Base-by-base conservation (phyloP, 2,329 filamentous ascomycete genomes). In the Diaporthe batatas region DNA sequence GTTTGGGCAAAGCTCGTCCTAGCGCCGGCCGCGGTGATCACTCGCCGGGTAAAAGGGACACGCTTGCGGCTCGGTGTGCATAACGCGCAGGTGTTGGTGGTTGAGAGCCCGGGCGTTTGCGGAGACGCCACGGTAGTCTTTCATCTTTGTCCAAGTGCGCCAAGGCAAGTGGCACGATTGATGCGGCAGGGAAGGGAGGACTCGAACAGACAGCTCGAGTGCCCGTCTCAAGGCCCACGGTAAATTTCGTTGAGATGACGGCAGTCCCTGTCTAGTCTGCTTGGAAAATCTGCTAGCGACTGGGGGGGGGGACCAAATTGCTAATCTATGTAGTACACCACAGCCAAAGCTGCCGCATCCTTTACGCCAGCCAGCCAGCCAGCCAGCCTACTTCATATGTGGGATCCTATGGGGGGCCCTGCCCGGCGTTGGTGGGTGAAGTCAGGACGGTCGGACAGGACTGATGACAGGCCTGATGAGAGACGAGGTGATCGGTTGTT, bases 161-260 rank as follows among this genome's bases (percentile, higher is more conserved):
- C 62, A 67, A 67, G 62, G 23, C 32, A 67, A 67, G 16, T 51
- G 47, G 62, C 44, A 67, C 47, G 62, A 39, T 25, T 67, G 47
- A 25, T 53, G 47, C 39, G 47, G 32, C 47, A n/a, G 21, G 62
- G 32, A 21, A 29, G 62, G 39, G 21, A 11, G n/a, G 29, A 18
- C 44, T 64, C 11, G 39, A 6, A 42, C 39, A 16, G 6, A 7
- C 21, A 36, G 16, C 55, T 59, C 23, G 23, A 47, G 58, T 29
- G 39, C 6, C 39, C 39, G 39, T 25, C 62, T 32, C 47, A 14
- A 53, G 8, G 36, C 44, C 44, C 62, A 67, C n/a, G 62, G 62
- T 47, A 67, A 39, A 67, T 67, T 67, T 67, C 62, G 62, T 67
- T 36, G 62, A 53, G 21, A 67, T 67, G 62, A 65, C 62, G 62